These are phyloP conservation scores for Fusarium lyarnte DNA, from an alignment of 2,329 filamentous ascomycete species.

Conservation along the genomic window DNA sequence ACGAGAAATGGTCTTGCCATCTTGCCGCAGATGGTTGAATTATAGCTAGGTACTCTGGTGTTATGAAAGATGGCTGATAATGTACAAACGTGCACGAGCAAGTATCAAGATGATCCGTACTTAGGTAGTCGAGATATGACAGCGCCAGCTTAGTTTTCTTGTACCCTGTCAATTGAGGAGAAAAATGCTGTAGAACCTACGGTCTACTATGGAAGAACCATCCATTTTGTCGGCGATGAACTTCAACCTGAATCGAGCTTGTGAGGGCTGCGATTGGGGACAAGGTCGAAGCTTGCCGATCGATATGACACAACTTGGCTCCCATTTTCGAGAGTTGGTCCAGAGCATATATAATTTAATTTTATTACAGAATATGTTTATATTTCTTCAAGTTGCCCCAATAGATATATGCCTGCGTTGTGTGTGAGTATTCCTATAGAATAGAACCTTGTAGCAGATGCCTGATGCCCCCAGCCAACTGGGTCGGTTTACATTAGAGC, in stretches of 20 bases:
- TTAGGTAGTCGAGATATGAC: neutral
- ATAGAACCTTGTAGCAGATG: neutral
- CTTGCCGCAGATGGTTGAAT: too few relatives aligned
- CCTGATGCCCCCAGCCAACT: neutral
- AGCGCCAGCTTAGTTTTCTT: neutral
- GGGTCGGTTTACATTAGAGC: too few relatives aligned
- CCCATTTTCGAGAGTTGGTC: neutral
- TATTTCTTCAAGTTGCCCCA: neutral
- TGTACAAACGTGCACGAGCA: neutral
- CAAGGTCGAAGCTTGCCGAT: neutral
- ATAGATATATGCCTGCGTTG: neutral
- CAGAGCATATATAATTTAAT: neutral
- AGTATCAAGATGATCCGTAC: neutral
- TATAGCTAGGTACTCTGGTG: neutral
- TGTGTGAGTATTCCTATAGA: neutral
- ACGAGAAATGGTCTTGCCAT: neutral
- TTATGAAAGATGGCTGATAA: neutral
- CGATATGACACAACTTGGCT: neutral
- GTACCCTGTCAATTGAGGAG: neutral
- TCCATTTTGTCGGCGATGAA: fast-evolving
- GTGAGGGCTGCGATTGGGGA: neutral
- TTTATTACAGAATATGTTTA: neutral
- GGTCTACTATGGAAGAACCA: neutral
- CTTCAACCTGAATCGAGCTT: neutral
- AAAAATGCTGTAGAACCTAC: too few relatives aligned